phyloP scores from a whole-genome alignment of 2,329 filamentous ascomycete species.

The Fusarium xylarioides region DNA sequence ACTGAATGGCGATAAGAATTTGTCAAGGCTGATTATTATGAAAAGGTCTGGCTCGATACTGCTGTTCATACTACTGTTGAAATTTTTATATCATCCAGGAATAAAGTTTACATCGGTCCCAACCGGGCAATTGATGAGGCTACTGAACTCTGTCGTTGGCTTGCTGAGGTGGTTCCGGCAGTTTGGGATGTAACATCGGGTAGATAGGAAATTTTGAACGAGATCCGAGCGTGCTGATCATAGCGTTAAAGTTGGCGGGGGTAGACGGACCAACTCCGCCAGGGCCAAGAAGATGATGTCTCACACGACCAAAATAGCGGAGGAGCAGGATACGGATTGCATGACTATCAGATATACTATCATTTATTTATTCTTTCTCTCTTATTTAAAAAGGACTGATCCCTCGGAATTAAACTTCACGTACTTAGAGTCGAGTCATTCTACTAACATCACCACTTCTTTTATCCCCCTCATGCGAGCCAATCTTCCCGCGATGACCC shows the following conservation, averaged over 20 bases:
- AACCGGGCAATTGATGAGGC: not conserved
- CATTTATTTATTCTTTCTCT: too few species aligned
- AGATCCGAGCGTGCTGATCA: not conserved
- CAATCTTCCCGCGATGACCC: not conserved
- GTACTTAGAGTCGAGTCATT: not conserved
- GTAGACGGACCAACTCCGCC: not conserved
- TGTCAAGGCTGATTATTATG: accelerated
- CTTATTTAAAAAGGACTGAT: accelerated
- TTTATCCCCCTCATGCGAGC: not conserved
- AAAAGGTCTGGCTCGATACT: not conserved
- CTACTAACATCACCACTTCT: not conserved
- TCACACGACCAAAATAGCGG: not conserved
- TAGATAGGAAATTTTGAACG: not conserved
- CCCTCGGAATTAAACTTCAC: not conserved
- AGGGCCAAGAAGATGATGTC: not conserved
- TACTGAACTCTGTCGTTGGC: not conserved
- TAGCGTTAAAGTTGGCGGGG: not conserved
- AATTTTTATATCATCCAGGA: not conserved
- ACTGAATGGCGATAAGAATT: slow-evolving; percentile 7
- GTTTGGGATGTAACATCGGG: not conserved
- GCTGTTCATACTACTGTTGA: not conserved
- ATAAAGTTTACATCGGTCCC: not conserved
- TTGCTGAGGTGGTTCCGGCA: not conserved
- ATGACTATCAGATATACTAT: not conserved
- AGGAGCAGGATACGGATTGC: not conserved